Base-by-base conservation (phyloP, 352 stramenopile species). In the Aphanomyces astaci region DNA sequence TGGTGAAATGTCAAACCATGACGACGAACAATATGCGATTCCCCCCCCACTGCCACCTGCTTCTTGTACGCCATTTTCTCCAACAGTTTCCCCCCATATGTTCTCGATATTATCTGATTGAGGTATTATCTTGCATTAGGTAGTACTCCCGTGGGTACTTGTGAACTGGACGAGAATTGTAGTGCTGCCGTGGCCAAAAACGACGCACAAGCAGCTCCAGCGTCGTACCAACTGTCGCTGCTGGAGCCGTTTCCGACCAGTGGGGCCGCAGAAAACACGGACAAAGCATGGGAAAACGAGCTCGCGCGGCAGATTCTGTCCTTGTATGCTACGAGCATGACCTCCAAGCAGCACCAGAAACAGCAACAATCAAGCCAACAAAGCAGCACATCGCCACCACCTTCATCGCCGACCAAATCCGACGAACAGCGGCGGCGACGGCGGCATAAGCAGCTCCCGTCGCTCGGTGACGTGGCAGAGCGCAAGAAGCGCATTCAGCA, bases 271-370 rank as follows among this genome's bases (percentile, higher is more conserved):
- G 81, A 89, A 28, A 74, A 82, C n/a, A 79, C 87, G 62, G 83
- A 89, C 25, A 74, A 82, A 19, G 80, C 87, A 62, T 96, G 89
- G 89, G 89, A 97, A 67, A 96, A 97, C 60, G 86, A 96, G 64
- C 75, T 97, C 22, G 89, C 89, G 2, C 84, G 86, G 4, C 87
- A 96, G 60, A 97, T 96, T 56, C 70, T 97, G 31, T 92, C 79
- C 2, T 85, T 97, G 39, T 97, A 96, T 62, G 77, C 81, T 13
- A 88, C 86, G 11, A 90, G 81, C 0, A 73, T 91, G 43, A 85
- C 87, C 48, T 73, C 80, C 0, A 90, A 91, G 70, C 77, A 73
- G 13, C 39, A 71, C n/a, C 19, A 67, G 33, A 49, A 67, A 67
- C 32, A 53, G 24, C 25, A 64, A 5, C 32, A 63, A 63, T 13